These are phyloP conservation scores for Phytophthora hybrid DNA, from an alignment of 352 stramenopile genomes.

Conservation along the genomic window DNA sequence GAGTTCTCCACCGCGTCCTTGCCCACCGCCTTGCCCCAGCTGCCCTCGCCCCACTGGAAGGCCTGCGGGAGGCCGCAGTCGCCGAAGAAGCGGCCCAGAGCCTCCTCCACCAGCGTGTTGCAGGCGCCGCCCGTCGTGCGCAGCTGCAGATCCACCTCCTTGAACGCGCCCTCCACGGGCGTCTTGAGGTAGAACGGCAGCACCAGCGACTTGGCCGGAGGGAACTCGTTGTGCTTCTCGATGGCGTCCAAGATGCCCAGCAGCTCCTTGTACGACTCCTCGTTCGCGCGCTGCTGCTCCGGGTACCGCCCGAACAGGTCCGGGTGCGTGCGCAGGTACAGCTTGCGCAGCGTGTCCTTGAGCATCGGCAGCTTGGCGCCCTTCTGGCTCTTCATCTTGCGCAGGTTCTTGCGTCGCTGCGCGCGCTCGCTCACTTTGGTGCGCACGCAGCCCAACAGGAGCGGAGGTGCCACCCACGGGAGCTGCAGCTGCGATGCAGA, in stretches of 20 bases:
- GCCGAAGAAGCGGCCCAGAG: constrained; percentile 73
- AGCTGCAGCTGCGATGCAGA: too few species aligned
- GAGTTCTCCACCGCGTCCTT: constrained; percentile 70
- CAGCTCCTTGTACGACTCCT: constrained; percentile 83
- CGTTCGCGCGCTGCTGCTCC: constrained; percentile 69
- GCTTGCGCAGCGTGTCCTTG: constrained; percentile 82
- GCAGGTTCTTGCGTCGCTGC: constrained; percentile 76
- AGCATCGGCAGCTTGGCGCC: constrained; percentile 64
- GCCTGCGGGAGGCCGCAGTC: constrained; percentile 66
- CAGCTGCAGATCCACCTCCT: constrained; percentile 69
- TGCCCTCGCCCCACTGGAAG: constrained; percentile 80
- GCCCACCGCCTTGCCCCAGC: constrained; percentile 74
- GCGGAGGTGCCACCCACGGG: constrained; percentile 19
- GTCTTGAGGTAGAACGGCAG: constrained; percentile 82
- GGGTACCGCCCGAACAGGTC: constrained; percentile 83
- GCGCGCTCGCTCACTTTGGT: constrained; percentile 79
- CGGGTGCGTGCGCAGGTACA: constrained; percentile 84
- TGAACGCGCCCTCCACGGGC: constrained; percentile 70
- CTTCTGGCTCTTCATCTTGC: constrained; percentile 77
- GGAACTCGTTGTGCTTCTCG: constrained; percentile 82
- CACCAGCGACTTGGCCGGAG: constrained; percentile 71
- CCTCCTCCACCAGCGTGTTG: constrained; percentile 81
- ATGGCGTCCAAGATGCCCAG: constrained; percentile 85
- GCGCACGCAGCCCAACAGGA: constrained; percentile 53
- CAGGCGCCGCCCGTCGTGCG: constrained; percentile 77